Percentiles rank a stretch among this genome's conserved stretches.
Conservation (phyloP, 805 yeast species). For the Ogataea nonfermentans region DNA sequence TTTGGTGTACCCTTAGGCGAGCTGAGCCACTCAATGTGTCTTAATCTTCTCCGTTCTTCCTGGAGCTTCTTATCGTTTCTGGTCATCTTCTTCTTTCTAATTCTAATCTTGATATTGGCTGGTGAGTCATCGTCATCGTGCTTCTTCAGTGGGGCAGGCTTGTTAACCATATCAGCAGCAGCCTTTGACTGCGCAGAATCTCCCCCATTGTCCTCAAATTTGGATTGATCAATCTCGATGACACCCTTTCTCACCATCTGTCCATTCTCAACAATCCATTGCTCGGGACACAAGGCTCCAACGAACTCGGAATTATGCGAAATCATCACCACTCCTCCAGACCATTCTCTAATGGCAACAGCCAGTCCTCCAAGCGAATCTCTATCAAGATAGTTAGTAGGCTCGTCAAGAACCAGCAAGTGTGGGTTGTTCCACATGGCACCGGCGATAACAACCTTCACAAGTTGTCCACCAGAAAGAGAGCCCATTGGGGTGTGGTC, state of each 20-base stretch:
- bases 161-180: conserved; percentile 43
- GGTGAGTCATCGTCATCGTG: conserved; percentile 84
- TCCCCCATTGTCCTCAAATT: conserved; percentile 80
- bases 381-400: conserved; percentile 96
- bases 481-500: conserved; percentile 98
- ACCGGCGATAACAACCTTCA: conserved; percentile 97
- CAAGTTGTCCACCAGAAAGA: conserved; percentile 96
- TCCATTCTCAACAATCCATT: conserved; percentile 96
- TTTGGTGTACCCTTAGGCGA: conserved; percentile 98
- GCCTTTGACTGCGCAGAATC: conserved; percentile 43
- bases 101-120: conserved; percentile 89
- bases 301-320: conserved; percentile 97
- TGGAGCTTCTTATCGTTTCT: conserved; percentile 92
- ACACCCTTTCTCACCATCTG: conserved; percentile 80
- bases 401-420: conserved; percentile 93
- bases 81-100: conserved; percentile 94
- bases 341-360: conserved; percentile 96
- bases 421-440: conserved; percentile 99
- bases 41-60: conserved; percentile 89
- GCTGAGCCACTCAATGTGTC: conserved; percentile 92
- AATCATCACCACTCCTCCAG: conserved; percentile 97
- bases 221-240: conserved; percentile 65
- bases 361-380: conserved; percentile 98
- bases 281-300: conserved; percentile 97
- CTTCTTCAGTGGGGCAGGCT: conserved; percentile 49